These are phyloP conservation scores for Penicillium fuscoglaucum DNA, from an alignment of 2,329 filamentous ascomycete genomes.

Conservation along the genomic window DNA sequence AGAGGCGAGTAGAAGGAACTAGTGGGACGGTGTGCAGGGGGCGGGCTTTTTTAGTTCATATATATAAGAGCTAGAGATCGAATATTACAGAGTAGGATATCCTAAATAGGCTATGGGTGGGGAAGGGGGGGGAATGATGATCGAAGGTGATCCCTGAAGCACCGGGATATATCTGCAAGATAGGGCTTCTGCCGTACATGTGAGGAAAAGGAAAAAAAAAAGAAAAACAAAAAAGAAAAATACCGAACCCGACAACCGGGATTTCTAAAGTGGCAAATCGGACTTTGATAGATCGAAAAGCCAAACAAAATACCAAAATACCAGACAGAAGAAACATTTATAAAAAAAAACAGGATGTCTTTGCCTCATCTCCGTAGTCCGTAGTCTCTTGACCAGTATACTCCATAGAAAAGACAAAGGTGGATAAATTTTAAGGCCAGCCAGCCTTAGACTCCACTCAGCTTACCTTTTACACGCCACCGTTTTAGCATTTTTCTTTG, in stretches of 20 bases:
- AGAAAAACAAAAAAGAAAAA: neutral
- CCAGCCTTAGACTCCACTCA: constrained; percentile 1
- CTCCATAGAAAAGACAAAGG: neutral
- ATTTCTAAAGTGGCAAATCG: neutral
- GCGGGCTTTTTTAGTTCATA: neutral
- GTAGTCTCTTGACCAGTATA: no score
- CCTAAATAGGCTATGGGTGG: neutral
- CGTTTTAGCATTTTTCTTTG: neutral
- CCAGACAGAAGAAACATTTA: neutral
- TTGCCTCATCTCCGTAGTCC: neutral
- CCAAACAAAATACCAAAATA: constrained; percentile 10
- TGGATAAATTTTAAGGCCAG: neutral
- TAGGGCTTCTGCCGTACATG: neutral
- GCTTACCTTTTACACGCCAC: neutral
- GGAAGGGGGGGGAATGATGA: neutral
- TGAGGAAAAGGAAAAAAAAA: neutral
- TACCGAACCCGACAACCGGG: neutral
- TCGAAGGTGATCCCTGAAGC: neutral
- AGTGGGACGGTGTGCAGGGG: constrained; percentile 1
- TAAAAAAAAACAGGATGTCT: neutral
- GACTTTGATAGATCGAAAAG: constrained; percentile 19
- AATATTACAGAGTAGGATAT: neutral
- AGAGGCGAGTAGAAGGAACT: constrained; percentile 4
- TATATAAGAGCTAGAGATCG: constrained; percentile 1
- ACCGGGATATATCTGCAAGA: neutral